Conservation (phyloP, 495 filamentous ascomycete genomes). For the Penicillium samsonianum region DNA sequence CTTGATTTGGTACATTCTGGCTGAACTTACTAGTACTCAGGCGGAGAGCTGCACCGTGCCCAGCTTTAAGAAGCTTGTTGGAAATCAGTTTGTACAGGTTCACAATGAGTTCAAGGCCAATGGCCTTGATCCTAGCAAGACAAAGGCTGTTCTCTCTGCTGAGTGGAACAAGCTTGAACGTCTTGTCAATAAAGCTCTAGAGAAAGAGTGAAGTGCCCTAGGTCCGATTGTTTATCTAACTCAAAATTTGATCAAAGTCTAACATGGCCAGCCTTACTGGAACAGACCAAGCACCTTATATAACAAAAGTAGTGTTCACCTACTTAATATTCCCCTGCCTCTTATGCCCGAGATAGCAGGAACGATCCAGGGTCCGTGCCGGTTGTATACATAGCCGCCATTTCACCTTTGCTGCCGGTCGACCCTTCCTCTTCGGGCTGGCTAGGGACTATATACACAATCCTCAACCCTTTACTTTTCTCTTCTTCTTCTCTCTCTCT, state of each 20-base stretch:
- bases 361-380: neutral
- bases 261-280: neutral
- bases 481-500: neutral
- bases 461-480: no score
- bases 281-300: neutral
- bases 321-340: neutral
- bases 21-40: slow-evolving; percentile 44
- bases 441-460: neutral
- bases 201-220: slow-evolving; percentile 18
- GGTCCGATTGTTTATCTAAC: neutral
- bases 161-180: slow-evolving; percentile 43
- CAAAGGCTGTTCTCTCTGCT: slow-evolving; percentile 25
- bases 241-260: neutral
- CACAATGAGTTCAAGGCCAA: slow-evolving; percentile 33
- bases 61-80: slow-evolving; percentile 37
- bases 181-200: slow-evolving; percentile 31
- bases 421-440: neutral
- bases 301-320: neutral
- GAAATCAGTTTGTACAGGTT: slow-evolving; percentile 33
- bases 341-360: neutral
- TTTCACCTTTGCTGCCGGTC: neutral
- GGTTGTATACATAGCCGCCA: neutral
- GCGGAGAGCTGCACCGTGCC: slow-evolving; percentile 39
- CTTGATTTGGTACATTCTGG: slow-evolving; percentile 40
- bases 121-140: slow-evolving; percentile 34